These are phyloP conservation scores for Clitoria ternatea DNA, from an alignment of 306 rosid genomes.

Conservation along the genomic window DNA sequence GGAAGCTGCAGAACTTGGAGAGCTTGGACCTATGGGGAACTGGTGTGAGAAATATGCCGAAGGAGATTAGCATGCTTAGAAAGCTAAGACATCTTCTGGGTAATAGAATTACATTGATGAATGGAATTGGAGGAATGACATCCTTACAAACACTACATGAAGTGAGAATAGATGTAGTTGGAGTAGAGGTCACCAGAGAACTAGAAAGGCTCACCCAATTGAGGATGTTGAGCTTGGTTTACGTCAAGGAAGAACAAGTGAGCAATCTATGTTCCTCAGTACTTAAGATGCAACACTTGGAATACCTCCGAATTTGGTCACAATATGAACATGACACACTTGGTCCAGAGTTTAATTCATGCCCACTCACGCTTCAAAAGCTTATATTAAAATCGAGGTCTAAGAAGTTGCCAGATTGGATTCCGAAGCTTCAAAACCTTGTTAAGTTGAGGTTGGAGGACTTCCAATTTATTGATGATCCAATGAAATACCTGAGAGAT, in stretches of 20 bases:
- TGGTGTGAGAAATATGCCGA: not conserved
- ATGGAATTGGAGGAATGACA: not conserved
- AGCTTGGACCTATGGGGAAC: not conserved
- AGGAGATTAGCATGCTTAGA: not conserved
- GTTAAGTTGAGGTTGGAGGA: not conserved
- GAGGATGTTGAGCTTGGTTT: not conserved
- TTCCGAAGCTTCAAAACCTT: not conserved
- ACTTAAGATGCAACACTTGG: not conserved
- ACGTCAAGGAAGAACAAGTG: not conserved
- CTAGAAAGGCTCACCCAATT: not conserved
- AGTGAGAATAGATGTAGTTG: too few relatives aligned
- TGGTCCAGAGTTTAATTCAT: not conserved
- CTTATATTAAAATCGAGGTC: not conserved
- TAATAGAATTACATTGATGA: not conserved
- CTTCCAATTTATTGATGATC: not conserved
- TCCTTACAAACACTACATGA: not conserved
- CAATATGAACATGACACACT: not conserved
- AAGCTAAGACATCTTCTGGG: not conserved
- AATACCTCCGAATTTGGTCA: not conserved
- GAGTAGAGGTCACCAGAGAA: not conserved
- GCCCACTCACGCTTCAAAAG: not conserved
- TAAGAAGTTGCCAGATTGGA: not conserved
- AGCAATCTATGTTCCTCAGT: not conserved
- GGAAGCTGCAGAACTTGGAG: not conserved
- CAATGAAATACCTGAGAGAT: not conserved